These are phyloP conservation scores for Chalaropsis ovoidea DNA, from an alignment of 2,329 filamentous ascomycete species.

Conservation along the genomic window DNA sequence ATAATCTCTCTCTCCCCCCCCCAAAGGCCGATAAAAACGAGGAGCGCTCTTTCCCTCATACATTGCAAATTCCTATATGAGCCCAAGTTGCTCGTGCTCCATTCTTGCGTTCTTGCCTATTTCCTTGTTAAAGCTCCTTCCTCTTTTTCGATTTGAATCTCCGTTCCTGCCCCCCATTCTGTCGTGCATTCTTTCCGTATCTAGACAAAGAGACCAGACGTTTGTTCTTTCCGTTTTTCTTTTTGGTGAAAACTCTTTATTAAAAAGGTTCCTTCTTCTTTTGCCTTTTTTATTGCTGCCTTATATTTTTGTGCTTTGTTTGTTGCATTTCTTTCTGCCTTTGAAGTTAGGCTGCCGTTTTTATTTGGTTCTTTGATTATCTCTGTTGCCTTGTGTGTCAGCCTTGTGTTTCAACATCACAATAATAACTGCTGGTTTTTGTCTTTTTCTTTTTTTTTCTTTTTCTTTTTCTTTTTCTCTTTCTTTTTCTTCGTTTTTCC, in stretches of 20 bases:
- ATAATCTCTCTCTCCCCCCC: neutral
- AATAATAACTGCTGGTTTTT: neutral
- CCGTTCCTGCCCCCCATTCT: neutral
- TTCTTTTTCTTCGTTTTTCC: neutral
- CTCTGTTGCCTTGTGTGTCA: neutral
- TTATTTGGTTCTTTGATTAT: too few relatives aligned
- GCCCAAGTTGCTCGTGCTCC: neutral
- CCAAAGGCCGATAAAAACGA: neutral
- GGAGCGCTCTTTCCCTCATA: neutral
- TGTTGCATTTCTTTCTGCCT: conserved; percentile 12
- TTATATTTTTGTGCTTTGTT: neutral
- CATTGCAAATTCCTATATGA: neutral
- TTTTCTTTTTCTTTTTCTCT: neutral
- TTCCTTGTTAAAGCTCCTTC: neutral
- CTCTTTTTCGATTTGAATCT: neutral
- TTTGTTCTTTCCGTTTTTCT: neutral
- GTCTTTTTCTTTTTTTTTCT: too few relatives aligned
- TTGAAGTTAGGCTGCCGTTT: neutral
- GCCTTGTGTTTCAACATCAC: neutral
- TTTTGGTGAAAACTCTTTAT: neutral
- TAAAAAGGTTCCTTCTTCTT: neutral
- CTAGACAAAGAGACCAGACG: neutral
- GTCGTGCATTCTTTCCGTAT: neutral
- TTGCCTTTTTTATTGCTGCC: neutral
- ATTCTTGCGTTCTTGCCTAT: neutral